A percentile compares a stretch with the other conserved stretches of the same genome.
phyloP scores from a whole-genome alignment of 805 yeast species.

The Tanozyma kutaoensis region DNA sequence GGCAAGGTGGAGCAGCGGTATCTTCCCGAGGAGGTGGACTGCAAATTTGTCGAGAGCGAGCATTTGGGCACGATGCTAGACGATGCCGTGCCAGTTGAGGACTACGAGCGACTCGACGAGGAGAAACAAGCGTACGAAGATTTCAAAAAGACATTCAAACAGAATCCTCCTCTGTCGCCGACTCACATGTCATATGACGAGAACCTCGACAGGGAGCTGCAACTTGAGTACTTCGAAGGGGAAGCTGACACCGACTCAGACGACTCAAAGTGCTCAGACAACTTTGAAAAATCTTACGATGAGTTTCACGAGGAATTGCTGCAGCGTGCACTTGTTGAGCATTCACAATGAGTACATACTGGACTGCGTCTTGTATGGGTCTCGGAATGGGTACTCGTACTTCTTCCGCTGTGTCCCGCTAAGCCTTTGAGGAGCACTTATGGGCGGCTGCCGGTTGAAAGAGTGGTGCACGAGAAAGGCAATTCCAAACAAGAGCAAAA shows the following conservation, averaged over 20 bases:
- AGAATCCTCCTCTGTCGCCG: background rate
- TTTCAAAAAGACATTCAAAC: background rate
- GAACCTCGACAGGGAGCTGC: background rate
- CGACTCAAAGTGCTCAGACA: background rate
- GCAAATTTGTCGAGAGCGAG: slow-evolving; percentile 37
- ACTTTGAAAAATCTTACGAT: background rate
- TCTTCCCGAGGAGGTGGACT: slow-evolving; percentile 43
- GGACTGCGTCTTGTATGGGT: background rate
- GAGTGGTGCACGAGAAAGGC: too few relatives aligned
- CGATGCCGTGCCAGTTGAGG: background rate
- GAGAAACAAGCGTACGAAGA: background rate
- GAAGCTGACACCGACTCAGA: background rate
- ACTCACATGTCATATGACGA: background rate
- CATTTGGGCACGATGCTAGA: slow-evolving; percentile 38
- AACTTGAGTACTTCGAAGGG: background rate
- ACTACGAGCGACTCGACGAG: background rate
- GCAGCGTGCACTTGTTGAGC: background rate
- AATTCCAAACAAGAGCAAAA: background rate
- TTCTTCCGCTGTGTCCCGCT: background rate
- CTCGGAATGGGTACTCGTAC: background rate
- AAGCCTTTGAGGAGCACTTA: background rate
- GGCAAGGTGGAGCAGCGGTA: slow-evolving; percentile 69
- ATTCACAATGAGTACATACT: background rate
- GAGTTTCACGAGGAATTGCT: background rate
- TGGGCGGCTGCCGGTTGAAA: background rate